Percentiles rank a stretch among this genome's conserved stretches.
Evolutionary conservation across 176 grass and related monocot species (phyloP).

Genomic region (Zea mays): DNA sequence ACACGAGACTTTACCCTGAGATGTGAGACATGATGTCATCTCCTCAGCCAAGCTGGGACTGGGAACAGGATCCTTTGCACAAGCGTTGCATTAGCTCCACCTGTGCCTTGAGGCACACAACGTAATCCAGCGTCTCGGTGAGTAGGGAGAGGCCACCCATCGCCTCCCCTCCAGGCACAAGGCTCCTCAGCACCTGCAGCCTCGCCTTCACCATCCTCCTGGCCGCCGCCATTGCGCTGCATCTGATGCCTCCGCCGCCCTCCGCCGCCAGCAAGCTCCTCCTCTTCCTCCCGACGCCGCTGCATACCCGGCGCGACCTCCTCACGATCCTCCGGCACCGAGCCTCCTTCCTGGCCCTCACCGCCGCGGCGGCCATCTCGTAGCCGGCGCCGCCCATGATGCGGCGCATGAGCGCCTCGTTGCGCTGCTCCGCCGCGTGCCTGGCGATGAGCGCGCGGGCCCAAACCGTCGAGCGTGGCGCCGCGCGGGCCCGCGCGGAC

Average conservation of each 20-base stretch:
- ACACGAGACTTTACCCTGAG: slow-evolving; percentile 22
- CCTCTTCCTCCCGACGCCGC: slow-evolving; percentile 33
- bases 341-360: background rate
- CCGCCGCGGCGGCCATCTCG: background rate
- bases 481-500: slow-evolving; percentile 6
- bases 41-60: background rate
- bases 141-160: slow-evolving; percentile 46
- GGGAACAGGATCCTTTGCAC: slow-evolving; percentile 42
- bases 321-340: slow-evolving; percentile 41
- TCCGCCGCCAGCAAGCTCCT: background rate
- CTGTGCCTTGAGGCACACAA: slow-evolving; percentile 45
- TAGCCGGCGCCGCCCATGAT: slow-evolving; percentile 38
- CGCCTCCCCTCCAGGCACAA: slow-evolving; percentile 40
- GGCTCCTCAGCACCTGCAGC: slow-evolving; percentile 44
- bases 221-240: slow-evolving; percentile 19
- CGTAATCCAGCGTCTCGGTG: slow-evolving; percentile 47
- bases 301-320: slow-evolving; percentile 35
- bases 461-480: background rate
- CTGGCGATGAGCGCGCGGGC: slow-evolving; percentile 39
- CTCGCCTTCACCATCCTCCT: slow-evolving; percentile 43
- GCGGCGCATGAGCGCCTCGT: slow-evolving; percentile 40
- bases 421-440: slow-evolving; percentile 38
- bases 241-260: background rate
- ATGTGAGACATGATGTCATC: background rate
- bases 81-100: slow-evolving; percentile 51